Evolutionary conservation across 164 flowering plant genomes (phyloP), one percentile per base, ranked within the genome.

Genomic region (grape (Vitis vinifera)): DNA sequence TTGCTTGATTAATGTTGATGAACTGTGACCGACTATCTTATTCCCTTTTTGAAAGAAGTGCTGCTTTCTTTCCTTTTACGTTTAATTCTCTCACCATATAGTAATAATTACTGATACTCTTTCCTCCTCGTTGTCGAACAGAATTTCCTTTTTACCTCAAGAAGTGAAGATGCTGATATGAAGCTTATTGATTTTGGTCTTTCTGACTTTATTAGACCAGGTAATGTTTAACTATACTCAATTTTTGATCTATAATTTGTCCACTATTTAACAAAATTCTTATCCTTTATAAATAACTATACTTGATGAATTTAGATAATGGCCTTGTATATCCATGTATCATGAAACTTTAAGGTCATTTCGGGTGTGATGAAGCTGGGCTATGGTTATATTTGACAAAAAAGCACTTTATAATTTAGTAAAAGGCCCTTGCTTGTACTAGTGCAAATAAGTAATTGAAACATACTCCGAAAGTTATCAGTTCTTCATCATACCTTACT

Each of bases 151-250:
- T 96, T 93, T 72, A 82, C 87, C 37, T 79, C 97, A 55, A 86
- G 85, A 81, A 81, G 80, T 73, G 97, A 91, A 82, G 91, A 89
- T 77, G 89, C 99, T 78, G 85, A 87, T 48, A 85, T 96, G 98
- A 93, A 88, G 89, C 89, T 91, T 66, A 96, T 96, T 77, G 99
- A 96, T 76, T 96, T 96, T 84, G 98, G 99, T 75, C 97, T 96
- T 68, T 96, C 99, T 52, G 97, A 96, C 82, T 92, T 92, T 69
- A 81, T 88, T 65, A 85, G 91, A 74, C 88, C 98, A 80, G 98
- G 97, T 96, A 83, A 70, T 17, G 10, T 12, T 53, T 73, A 12
- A 48, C 15, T 49, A 15, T 10, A 52, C 2, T 16, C 30, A 4
- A 27, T 63, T 10, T 51, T 49, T 0, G 13, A 27, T 52, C 55